These are phyloP conservation scores for Climacium dendroides DNA, from an alignment of 225 moss, liverwort and hornwort species.

Conservation along the genomic window DNA sequence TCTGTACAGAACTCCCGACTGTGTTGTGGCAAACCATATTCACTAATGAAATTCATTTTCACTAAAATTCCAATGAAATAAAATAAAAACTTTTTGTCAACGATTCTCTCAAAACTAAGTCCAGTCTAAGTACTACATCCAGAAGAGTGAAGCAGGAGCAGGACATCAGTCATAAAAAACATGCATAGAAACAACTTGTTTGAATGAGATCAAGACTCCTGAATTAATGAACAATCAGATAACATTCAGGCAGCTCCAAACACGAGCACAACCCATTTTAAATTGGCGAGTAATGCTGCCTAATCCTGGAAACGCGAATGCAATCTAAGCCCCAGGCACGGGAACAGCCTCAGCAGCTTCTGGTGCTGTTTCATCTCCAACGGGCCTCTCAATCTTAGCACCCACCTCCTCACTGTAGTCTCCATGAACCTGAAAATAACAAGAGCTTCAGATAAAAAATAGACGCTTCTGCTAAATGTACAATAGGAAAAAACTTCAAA, in stretches of 20 bases:
- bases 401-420: constrained; percentile 38
- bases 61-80: too few species aligned
- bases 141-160: not conserved
- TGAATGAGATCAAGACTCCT: not conserved
- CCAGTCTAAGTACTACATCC: not conserved
- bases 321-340: constrained; percentile 17
- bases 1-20: too few species aligned
- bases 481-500: not conserved
- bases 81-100: too few species aligned
- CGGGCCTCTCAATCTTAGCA: constrained; percentile 27
- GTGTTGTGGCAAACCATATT: too few species aligned
- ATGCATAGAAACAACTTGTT: not conserved
- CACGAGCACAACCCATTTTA: not conserved
- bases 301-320: not conserved
- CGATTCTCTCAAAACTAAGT: not conserved
- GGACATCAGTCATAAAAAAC: not conserved
- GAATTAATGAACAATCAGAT: not conserved
- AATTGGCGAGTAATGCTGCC: not conserved
- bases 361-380: constrained; percentile 12
- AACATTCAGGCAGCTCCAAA: not conserved
- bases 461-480: not conserved
- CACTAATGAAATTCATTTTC: too few species aligned
- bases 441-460: not conserved
- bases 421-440: constrained; percentile 10
- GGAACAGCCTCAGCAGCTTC: constrained; percentile 10